These are phyloP conservation scores for Talaromyces pinophilus DNA, from an alignment of 2,329 filamentous ascomycete species.

Conservation along the genomic window DNA sequence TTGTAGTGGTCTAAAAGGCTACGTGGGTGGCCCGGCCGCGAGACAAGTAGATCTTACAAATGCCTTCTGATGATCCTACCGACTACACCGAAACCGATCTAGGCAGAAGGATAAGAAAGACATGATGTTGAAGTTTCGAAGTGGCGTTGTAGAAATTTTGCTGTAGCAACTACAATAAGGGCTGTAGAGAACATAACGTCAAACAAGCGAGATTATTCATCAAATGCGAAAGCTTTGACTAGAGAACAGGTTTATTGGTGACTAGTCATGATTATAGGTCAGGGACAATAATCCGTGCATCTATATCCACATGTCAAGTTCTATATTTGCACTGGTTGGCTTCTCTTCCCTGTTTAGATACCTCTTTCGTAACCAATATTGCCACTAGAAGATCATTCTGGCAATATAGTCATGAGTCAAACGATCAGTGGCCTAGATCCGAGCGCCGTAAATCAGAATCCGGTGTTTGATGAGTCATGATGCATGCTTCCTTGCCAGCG, in stretches of 20 bases:
- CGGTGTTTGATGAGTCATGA: slow-evolving; percentile 3
- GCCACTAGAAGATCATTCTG: neutral
- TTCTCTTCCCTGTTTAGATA: neutral
- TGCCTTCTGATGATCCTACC: neutral
- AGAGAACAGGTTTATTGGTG: neutral
- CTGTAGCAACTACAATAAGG: neutral
- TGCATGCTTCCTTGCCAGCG: slow-evolving; percentile 1
- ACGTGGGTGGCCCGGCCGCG: neutral
- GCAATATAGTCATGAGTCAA: neutral
- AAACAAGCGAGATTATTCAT: neutral
- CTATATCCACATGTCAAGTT: neutral
- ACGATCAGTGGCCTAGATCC: neutral
- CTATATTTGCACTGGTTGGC: neutral
- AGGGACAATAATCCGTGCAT: neutral
- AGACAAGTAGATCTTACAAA: neutral
- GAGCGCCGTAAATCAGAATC: neutral
- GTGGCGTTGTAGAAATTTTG: neutral
- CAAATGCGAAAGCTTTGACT: neutral
- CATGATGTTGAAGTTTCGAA: neutral
- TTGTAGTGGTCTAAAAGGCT: neutral
- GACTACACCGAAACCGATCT: neutral
- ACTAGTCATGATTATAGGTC: neutral
- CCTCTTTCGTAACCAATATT: neutral
- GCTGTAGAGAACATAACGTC: neutral
- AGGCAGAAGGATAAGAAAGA: neutral